Conservation (phyloP, 73 alveolate genomes). For the Halteria grandinella region DNA sequence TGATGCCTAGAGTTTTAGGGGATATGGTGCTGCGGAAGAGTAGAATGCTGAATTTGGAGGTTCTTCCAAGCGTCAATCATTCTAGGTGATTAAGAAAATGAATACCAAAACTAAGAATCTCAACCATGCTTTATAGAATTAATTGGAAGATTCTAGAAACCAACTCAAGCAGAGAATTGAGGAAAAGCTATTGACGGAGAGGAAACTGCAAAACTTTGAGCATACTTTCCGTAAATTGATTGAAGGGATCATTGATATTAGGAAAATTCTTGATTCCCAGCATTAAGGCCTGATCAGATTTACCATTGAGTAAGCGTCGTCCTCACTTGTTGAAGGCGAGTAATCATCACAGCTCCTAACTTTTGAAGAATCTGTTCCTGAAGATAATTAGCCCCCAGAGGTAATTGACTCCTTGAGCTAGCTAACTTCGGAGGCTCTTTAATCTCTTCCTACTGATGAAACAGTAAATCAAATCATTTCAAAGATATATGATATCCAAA, state of each 20-base stretch:
- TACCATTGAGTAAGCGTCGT: constrained; percentile 27
- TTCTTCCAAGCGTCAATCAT: not conserved
- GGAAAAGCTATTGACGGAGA: constrained; percentile 18
- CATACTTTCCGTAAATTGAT: not conserved
- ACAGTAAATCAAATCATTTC: constrained; percentile 1
- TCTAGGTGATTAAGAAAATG: not conserved
- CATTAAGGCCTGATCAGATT: not conserved
- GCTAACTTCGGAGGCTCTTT: no score
- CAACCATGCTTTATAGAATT: constrained; percentile 8
- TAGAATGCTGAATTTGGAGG: constrained; percentile 31
- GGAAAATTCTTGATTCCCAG: not conserved
- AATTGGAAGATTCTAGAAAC: constrained; percentile 28
- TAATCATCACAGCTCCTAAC: not conserved
- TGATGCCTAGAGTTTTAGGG: constrained; percentile 12
- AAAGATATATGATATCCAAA: not conserved
- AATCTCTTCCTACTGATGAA: no score
- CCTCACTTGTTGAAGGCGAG: constrained; percentile 9
- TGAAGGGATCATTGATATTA: constrained; percentile 31
- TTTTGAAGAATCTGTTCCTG: not conserved
- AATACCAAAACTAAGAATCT: constrained; percentile 38
- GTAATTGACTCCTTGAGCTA: no score
- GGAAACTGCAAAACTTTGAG: not conserved
- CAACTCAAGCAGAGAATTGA: constrained; percentile 12
- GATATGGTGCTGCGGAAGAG: no score
- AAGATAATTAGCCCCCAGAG: constrained; percentile 7